Base-by-base conservation (phyloP, 1,284 basidiomycete species). In the Boletellus deceptivus region DNA sequence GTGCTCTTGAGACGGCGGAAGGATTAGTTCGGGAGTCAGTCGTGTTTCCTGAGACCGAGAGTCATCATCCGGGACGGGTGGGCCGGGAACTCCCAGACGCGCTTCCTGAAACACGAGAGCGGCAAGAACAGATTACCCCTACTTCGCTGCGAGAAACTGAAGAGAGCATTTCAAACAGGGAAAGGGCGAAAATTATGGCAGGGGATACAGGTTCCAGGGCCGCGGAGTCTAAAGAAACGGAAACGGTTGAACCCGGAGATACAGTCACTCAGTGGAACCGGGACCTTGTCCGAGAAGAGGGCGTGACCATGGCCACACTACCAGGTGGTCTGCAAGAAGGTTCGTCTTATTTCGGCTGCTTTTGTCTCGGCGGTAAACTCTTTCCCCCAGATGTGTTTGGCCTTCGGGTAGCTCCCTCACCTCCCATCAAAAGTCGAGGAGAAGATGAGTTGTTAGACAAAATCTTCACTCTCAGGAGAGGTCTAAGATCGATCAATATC, bases 401-500 rank as follows among this genome's bases (percentile, higher is more conserved):
- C 27, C 61, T 74, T 35, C 70, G 71, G n/a, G 59, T 70, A 20
- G 59, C 65, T 17, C 69, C 74, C 37, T 64, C 71, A 17, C 59
- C 63, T 20, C 62, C 61, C 18, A 60, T 62, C 17, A 70, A 65
- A 55, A 63, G 67, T 22, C 63, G 68, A 49, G 70, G 68, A 52
- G 68, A 70, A 55, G 57, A 62, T 40, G 70, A 72, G 39, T 56
- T 79, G 9, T 69, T 78, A 52, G 63, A 66, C 43, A 69, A 68
- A 41, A 69, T 82, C 27, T 56, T 75, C 46, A 50, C 57, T 24
- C 64, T 88, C 25, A 74, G 84, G 50, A 83, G 76, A 59, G 74
- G 78, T n/a, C 70, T 90, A 29, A 76, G 76, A 42, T 78, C 80
- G 7, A 72, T 90, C 51, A 77, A 74, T 51, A 78, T 89, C 52